These are phyloP conservation scores for Passiflora organensis DNA, from an alignment of 345 rosid genomes.

Conservation along the genomic window DNA sequence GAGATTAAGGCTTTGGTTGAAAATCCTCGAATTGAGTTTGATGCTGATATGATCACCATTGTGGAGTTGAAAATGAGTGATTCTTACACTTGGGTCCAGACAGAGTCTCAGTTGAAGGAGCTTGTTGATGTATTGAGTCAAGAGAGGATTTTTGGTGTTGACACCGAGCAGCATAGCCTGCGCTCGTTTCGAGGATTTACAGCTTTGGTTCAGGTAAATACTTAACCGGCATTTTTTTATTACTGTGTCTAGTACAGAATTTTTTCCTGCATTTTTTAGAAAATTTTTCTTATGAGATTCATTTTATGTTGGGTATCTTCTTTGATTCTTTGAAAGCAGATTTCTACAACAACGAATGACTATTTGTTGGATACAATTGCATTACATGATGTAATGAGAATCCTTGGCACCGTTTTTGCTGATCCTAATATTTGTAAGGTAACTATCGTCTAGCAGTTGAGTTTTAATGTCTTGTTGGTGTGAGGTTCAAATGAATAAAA, in stretches of 20 bases:
- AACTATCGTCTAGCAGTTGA: slow-evolving; percentile 1
- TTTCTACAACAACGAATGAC: slow-evolving; percentile 58
- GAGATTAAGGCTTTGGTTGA: slow-evolving; percentile 55
- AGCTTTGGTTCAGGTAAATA: slow-evolving; percentile 67
- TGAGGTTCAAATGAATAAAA: background rate
- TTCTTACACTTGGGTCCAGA: slow-evolving; percentile 63
- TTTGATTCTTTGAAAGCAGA: slow-evolving; percentile 30
- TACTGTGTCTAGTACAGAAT: background rate
- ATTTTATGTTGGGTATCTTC: background rate
- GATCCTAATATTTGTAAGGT: slow-evolving; percentile 85
- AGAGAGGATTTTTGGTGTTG: slow-evolving; percentile 59
- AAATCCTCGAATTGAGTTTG: slow-evolving; percentile 37
- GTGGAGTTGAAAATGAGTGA: slow-evolving; percentile 38
- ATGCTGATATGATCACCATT: slow-evolving; percentile 15
- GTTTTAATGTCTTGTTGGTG: background rate
- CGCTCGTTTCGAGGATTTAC: slow-evolving; percentile 85
- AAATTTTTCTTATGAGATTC: background rate
- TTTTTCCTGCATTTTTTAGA: too few species aligned
- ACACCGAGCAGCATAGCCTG: slow-evolving; percentile 89
- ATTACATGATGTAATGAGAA: slow-evolving; percentile 67
- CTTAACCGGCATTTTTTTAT: background rate
- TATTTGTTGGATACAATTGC: slow-evolving; percentile 76
- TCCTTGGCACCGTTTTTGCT: slow-evolving; percentile 66
- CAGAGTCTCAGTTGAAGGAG: slow-evolving; percentile 53
- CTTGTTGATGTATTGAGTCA: slow-evolving; percentile 52